Base-by-base conservation (phyloP, 2,329 filamentous ascomycete species). In the Fusarium tanahbumbuense region DNA sequence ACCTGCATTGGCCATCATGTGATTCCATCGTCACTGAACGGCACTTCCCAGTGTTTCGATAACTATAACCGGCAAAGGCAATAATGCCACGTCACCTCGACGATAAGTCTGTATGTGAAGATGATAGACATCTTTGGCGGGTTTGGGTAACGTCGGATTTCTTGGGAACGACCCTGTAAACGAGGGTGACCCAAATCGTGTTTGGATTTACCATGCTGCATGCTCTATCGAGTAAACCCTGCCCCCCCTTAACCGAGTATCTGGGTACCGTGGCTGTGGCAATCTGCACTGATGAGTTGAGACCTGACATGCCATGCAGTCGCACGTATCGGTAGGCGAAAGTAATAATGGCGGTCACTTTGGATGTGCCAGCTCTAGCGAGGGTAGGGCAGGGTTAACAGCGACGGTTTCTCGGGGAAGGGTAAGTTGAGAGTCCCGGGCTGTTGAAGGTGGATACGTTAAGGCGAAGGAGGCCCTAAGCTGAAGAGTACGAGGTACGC, bases 131-230 rank as follows among this genome's bases (percentile, higher is more conserved):
- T 69, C 54, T 40, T 28, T 27, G 16, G 52, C 57, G 52, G 56
- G 27, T 56, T 55, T 62, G 56, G 60, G 37, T 64, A 40, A 49
- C 30, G 41, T 57, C 50, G 50, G 58, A 13, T 59, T 46, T 48
- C 60, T 64, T 64, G 60, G 53, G 45, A 54, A 49, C 34, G 49
- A 47, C 52, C 50, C 58, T 71, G 58, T 53, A 67, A 71, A 62
- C 44, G 53, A 68, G 48, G 40, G 65, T 56, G 54, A 66, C 61
- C 64, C 61, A 57, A 66, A 69, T 71, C 60, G 63, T 67, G 56
- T 68, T 66, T 71, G 70, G 68, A 74, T 72, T 71, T 73, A 67
- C 63, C 54, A 45, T 66, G 58, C 56, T 74, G 73, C 73, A 73
- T 73, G 64, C 71, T 70, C 58, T 73, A 66, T 72, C 45, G 56